These are phyloP conservation scores for Malania oleifera DNA, from an alignment of 164 flowering plant species.

Conservation along the genomic window DNA sequence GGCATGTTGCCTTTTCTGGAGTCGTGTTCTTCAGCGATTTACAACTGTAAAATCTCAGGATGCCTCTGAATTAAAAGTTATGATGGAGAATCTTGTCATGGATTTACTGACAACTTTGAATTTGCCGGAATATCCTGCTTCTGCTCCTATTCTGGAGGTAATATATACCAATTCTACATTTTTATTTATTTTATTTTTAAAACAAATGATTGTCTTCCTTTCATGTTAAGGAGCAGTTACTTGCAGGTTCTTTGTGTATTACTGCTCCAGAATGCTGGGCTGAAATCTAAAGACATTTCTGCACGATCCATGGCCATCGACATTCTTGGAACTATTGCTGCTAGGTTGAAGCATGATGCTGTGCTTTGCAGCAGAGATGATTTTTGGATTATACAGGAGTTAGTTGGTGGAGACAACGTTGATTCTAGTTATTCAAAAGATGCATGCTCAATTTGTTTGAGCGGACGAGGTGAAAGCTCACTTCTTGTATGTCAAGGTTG, in stretches of 20 bases:
- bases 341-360: slow-evolving; percentile 86
- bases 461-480: slow-evolving; percentile 41
- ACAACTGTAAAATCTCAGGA: slow-evolving; percentile 73
- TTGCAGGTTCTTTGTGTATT: slow-evolving; percentile 95
- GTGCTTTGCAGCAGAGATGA: slow-evolving; percentile 48
- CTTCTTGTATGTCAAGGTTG: slow-evolving; percentile 66
- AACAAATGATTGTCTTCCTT: slow-evolving; percentile 11
- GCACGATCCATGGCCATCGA: slow-evolving; percentile 91
- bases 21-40: slow-evolving; percentile 81
- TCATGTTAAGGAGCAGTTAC: slow-evolving; percentile 17
- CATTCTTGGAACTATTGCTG: slow-evolving; percentile 87
- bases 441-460: slow-evolving; percentile 68
- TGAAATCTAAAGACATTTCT: slow-evolving; percentile 82
- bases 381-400: slow-evolving; percentile 71
- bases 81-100: slow-evolving; percentile 79
- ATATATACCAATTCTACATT: background rate
- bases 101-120: slow-evolving; percentile 81
- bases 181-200: too few species aligned
- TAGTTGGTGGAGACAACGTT: slow-evolving; percentile 30
- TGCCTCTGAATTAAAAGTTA: slow-evolving; percentile 69
- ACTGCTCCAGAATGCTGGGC: slow-evolving; percentile 92
- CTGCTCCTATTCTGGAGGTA: slow-evolving; percentile 87
- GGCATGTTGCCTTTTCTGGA: slow-evolving; percentile 86
- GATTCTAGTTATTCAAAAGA: slow-evolving; percentile 35
- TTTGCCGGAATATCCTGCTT: slow-evolving; percentile 94